Base-by-base conservation (phyloP, 345 rosid species). In the Reutealis trisperma region DNA sequence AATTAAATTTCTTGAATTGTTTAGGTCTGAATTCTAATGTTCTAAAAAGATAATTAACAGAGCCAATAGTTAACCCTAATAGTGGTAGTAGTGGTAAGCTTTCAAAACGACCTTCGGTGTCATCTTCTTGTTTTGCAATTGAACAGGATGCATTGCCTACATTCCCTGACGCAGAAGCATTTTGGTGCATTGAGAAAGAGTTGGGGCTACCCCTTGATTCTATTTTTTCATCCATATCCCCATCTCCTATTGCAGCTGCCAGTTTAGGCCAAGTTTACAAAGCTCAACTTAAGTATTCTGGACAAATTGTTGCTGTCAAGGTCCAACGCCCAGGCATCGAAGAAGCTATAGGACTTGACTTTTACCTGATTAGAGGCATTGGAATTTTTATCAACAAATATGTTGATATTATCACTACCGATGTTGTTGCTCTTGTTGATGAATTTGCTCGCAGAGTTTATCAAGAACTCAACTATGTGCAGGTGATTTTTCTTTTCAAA, bases 241-340 rank as follows among this genome's bases (percentile, higher is more conserved):
- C 96, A 0, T 89, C 96, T 82, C 99, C 99, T 6, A 87, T 91
- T 77, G 98, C 98, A 1, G 98, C 99, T 13, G 98, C 99, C 67
- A 96, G 99, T 85, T 86, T 93, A 37, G 99, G 98, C 70, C 99
- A 93, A 83, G 99, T 96, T 60, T 96, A 96, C 84, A 96, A 96
- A 86, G 99, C 99, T 47, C 91, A 85, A 74, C 89, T 96, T 70
- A 89, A 85, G 77, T 85, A 88, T 72, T 91, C 97, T 45, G 94
- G 90, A 54, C 93, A 93, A 73, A 77, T 79, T 51, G 98, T 93
- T 75, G 99, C 98, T 63, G 99, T 93, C 19, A 93, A 96, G 89
- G 97, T 93, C 77, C 99, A 96, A 82, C 91, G 98, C 72, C 98
- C 96, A 42, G 92, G 92, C 34, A 93, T 93, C 22, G 97, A 92